phyloP scores from a whole-genome alignment of 805 yeast species.

The Starmerella etchellsii region DNA sequence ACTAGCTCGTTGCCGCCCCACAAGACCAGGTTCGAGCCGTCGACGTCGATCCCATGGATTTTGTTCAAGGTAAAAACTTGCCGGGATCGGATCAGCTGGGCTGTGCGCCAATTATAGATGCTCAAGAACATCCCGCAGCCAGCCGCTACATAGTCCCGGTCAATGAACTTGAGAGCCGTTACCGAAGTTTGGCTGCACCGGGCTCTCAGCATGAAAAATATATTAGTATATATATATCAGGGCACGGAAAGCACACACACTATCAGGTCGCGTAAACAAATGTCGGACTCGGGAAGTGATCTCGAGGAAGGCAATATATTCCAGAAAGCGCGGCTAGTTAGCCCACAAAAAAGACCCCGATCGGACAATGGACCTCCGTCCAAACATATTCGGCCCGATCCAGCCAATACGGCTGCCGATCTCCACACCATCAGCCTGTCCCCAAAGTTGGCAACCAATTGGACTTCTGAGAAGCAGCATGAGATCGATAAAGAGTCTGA shows the following conservation, averaged over 20 bases:
- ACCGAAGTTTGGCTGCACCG: constrained; percentile 40
- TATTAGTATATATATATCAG: no score
- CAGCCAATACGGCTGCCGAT: no score
- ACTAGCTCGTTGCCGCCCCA: constrained; percentile 55
- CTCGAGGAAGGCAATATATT: constrained; percentile 1
- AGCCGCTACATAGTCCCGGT: constrained; percentile 34
- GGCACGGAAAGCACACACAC: no score
- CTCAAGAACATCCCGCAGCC: constrained; percentile 64
- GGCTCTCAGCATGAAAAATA: background rate
- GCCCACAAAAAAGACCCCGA: background rate
- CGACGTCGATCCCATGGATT: constrained; percentile 52
- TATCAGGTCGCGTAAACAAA: no score
- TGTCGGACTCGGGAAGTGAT: background rate
- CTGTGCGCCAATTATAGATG: constrained; percentile 36
- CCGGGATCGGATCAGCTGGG: constrained; percentile 29
- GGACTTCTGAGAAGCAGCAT: no score
- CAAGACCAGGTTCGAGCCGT: constrained; percentile 26
- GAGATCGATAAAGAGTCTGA: no score
- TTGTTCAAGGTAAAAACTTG: constrained; percentile 58
- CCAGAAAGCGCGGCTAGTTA: constrained; percentile 1
- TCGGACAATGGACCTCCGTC: no score
- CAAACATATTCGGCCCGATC: no score
- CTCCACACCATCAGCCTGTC: background rate
- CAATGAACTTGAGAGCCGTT: constrained; percentile 41
- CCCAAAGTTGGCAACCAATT: no score